Percentiles rank a stretch among this genome's conserved stretches.
These are phyloP conservation scores for Monosporozyma aerobia DNA, from an alignment of 805 yeast genomes.

Conservation along the genomic window DNA sequence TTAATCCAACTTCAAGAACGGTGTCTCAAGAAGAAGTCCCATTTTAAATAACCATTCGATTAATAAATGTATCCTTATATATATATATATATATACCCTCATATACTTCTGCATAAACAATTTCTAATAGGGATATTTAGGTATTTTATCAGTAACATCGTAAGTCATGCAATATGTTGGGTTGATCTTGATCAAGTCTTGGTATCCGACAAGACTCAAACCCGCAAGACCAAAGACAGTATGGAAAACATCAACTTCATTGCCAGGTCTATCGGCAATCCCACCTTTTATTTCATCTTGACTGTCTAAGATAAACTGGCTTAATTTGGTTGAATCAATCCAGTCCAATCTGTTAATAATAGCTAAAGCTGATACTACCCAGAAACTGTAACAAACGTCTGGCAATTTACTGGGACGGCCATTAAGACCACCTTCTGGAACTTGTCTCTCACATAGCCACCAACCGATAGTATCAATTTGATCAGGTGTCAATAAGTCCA, in stretches of 20 bases:
- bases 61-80: neutral
- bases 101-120: neutral
- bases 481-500: constrained; percentile 38
- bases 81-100: constrained; percentile 6
- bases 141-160: constrained; percentile 28
- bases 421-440: constrained; percentile 78
- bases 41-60: constrained; percentile 15
- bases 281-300: constrained; percentile 84
- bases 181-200: constrained; percentile 54
- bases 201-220: constrained; percentile 60
- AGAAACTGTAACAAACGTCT: constrained; percentile 97
- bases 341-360: constrained; percentile 61
- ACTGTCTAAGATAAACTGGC: constrained; percentile 58
- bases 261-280: constrained; percentile 82
- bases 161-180: constrained; percentile 83
- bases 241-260: constrained; percentile 88
- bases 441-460: constrained; percentile 92
- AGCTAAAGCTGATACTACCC: constrained; percentile 77
- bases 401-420: constrained; percentile 95
- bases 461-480: constrained; percentile 46
- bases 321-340: constrained; percentile 60
- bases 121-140: constrained; percentile 29
- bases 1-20: constrained; percentile 49
- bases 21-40: constrained; percentile 40
- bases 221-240: constrained; percentile 89